These are phyloP conservation scores for Leccinum pachyderme DNA, from an alignment of 1,284 basidiomycete genomes.

Conservation along the genomic window DNA sequence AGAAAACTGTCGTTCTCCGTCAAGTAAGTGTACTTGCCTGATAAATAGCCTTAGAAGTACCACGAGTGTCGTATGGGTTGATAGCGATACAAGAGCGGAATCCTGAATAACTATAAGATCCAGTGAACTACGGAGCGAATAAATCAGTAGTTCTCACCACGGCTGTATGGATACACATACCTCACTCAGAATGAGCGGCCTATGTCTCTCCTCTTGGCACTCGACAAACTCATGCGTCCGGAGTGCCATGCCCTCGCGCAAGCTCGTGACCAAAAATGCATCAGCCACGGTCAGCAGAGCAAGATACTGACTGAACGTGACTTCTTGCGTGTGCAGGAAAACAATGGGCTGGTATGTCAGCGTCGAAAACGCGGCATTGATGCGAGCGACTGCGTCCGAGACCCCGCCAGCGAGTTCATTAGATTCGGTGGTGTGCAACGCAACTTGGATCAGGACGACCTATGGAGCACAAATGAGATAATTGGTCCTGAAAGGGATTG, in stretches of 20 bases:
- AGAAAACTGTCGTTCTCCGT: background rate
- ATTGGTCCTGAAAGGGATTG: background rate
- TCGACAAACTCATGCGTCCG: constrained; percentile 84
- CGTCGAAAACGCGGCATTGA: constrained; percentile 81
- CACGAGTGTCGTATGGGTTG: constrained; percentile 79
- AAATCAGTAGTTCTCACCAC: constrained; percentile 1
- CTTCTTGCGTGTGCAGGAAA: constrained; percentile 83
- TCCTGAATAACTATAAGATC: constrained; percentile 82
- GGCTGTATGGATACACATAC: constrained; percentile 35
- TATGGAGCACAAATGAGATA: constrained; percentile 18
- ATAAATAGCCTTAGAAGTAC: constrained; percentile 74
- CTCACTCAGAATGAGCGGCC: constrained; percentile 77
- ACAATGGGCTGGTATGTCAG: constrained; percentile 87
- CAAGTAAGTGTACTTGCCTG: constrained; percentile 32
- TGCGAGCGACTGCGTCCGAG: constrained; percentile 73
- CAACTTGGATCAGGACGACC: constrained; percentile 85
- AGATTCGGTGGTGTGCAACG: constrained; percentile 77
- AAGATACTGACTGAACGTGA: constrained; percentile 85
- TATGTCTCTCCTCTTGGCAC: constrained; percentile 67
- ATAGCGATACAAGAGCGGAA: constrained; percentile 84
- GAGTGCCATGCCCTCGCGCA: constrained; percentile 84
- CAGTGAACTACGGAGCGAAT: constrained; percentile 62
- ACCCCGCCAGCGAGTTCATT: constrained; percentile 76
- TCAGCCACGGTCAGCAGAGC: constrained; percentile 82
- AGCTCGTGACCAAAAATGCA: constrained; percentile 81